Percentiles rank a stretch among this genome's conserved stretches.
Evolutionary conservation across 2,329 filamentous ascomycete genomes (phyloP).

Genomic region (Grosmannia huntii): DNA sequence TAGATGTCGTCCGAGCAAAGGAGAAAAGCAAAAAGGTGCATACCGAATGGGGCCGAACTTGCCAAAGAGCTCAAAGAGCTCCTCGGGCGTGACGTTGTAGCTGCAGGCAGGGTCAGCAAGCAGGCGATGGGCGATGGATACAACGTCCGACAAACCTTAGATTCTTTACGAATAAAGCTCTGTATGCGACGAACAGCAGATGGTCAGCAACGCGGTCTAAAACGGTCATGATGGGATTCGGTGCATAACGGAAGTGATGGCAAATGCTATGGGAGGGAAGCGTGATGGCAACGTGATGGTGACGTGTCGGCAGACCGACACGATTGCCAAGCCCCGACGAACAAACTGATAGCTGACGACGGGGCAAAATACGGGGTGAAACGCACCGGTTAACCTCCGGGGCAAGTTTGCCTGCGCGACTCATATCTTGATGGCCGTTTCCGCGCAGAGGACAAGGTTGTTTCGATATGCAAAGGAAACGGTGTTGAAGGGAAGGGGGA

Average conservation of each 20-base stretch:
- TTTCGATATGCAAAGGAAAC: background rate
- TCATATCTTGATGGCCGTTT: conserved; percentile 62
- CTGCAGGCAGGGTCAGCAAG: conserved; percentile 28
- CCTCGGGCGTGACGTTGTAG: conserved; percentile 97
- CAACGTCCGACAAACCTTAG: conserved; percentile 57
- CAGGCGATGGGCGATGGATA: conserved; percentile 14
- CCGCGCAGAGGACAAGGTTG: background rate
- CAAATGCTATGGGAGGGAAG: background rate
- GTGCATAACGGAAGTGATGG: no score
- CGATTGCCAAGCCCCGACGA: background rate
- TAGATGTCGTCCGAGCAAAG: background rate
- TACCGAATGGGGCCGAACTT: conserved; percentile 95
- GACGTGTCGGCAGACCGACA: background rate
- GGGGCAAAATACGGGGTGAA: background rate
- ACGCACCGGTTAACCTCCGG: conserved; percentile 93
- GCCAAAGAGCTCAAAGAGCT: conserved; percentile 96
- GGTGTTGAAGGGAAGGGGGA: background rate
- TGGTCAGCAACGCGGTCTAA: conserved; percentile 14
- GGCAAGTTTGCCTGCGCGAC: conserved; percentile 91
- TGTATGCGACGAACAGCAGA: conserved; percentile 24
- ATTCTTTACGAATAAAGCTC: conserved; percentile 99
- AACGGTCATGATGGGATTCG: background rate
- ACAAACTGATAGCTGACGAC: background rate
- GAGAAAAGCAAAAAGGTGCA: conserved; percentile 18
- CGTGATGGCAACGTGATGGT: background rate